Conservation (phyloP, 306 rosid genomes). For the Vigna unguiculata region DNA sequence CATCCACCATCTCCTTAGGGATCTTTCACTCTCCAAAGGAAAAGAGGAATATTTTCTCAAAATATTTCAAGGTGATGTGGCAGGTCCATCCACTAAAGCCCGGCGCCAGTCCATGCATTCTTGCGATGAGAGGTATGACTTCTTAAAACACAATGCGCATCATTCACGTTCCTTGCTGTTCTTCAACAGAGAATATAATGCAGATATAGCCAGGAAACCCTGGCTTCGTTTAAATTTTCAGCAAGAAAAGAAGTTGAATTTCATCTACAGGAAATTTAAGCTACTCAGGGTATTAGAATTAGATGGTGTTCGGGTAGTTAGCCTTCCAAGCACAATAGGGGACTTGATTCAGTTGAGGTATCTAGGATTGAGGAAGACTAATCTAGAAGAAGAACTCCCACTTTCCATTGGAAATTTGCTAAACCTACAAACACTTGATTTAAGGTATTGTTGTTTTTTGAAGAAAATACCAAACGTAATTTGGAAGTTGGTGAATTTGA, state of each 20-base stretch:
- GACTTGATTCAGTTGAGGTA: conserved; percentile 56
- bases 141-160: conserved; percentile 44
- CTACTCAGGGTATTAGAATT: conserved; percentile 59
- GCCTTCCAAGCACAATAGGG: conserved; percentile 50
- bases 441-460: conserved; percentile 55
- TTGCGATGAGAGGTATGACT: conserved; percentile 54
- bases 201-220: conserved; percentile 32
- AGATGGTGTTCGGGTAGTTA: conserved; percentile 57
- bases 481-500: conserved; percentile 58
- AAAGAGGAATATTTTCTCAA: conserved; percentile 48
- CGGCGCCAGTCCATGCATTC: conserved; percentile 55
- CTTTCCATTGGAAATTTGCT: conserved; percentile 54
- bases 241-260: conserved; percentile 52
- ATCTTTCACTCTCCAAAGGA: conserved; percentile 52
- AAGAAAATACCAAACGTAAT: conserved; percentile 56
- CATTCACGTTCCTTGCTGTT: conserved; percentile 56
- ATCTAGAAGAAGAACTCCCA: conserved; percentile 51
- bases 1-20: conserved; percentile 57
- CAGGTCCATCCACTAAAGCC: conserved; percentile 43
- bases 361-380: conserved; percentile 57
- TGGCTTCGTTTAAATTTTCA: conserved; percentile 42
- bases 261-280: conserved; percentile 53
- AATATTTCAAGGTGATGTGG: conserved; percentile 40
- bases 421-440: conserved; percentile 60
- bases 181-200: conserved; percentile 59